Evolutionary conservation across 2,329 filamentous ascomycete species (phyloP).

Genomic region (Periconia macrospinosa): DNA sequence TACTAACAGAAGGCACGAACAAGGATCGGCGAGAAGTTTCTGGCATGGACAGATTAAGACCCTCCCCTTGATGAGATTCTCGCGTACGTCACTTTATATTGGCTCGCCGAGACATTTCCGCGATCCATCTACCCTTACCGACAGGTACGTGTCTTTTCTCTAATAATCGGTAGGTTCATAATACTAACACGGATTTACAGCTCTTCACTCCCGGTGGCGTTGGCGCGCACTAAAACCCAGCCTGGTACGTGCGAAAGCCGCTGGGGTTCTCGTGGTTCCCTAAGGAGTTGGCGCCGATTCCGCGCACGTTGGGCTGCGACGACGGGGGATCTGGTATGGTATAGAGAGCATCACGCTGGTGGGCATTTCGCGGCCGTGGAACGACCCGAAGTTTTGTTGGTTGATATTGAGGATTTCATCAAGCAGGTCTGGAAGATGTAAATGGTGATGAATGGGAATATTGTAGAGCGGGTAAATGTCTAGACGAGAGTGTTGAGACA

Average conservation of each 20-base stretch:
- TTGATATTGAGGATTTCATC: slow-evolving; percentile 50
- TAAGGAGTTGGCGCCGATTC: slow-evolving; percentile 45
- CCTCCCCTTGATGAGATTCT: slow-evolving; percentile 51
- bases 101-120: slow-evolving; percentile 56
- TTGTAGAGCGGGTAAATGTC: no score
- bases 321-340: slow-evolving; percentile 42
- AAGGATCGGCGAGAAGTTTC: slow-evolving; percentile 58
- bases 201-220: neutral
- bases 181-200: slow-evolving; percentile 2
- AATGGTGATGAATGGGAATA: no score
- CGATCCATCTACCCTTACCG: slow-evolving; percentile 56
- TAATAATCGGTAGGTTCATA: no score
- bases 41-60: slow-evolving; percentile 56
- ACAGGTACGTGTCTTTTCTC: slow-evolving; percentile 8
- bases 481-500: no score
- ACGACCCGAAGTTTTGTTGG: slow-evolving; percentile 43
- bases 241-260: slow-evolving; percentile 43
- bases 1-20: slow-evolving; percentile 18
- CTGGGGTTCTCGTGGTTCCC: slow-evolving; percentile 49
- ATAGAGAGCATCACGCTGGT: slow-evolving; percentile 37
- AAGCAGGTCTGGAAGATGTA: slow-evolving; percentile 31
- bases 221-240: slow-evolving; percentile 11
- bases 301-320: slow-evolving; percentile 44
- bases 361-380: slow-evolving; percentile 57
- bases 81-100: slow-evolving; percentile 57